These are phyloP conservation scores for Pyrenophora graminea DNA, from an alignment of 2,329 filamentous ascomycete species.

Conservation along the genomic window DNA sequence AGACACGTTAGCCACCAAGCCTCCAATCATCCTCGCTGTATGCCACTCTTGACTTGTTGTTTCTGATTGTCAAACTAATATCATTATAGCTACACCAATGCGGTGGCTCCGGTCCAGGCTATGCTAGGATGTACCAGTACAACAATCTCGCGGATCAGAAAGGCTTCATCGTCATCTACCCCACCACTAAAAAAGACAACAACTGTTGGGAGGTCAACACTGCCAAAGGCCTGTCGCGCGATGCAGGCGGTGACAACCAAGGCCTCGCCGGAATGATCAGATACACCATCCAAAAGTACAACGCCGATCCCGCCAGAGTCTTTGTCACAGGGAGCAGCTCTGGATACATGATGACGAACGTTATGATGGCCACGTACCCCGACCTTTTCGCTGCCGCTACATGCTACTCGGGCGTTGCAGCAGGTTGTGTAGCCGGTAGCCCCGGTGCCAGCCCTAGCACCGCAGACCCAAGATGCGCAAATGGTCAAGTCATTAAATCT, in stretches of 20 bases:
- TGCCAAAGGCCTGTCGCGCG: slow-evolving; percentile 57
- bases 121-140: slow-evolving; percentile 22
- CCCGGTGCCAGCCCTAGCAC: slow-evolving; percentile 24
- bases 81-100: slow-evolving; percentile 31
- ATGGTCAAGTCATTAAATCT: slow-evolving; percentile 23
- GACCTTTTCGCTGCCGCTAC: slow-evolving; percentile 34
- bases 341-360: slow-evolving; percentile 42
- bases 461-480: slow-evolving; percentile 27
- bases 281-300: slow-evolving; percentile 58
- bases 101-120: slow-evolving; percentile 45
- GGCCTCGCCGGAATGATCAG: slow-evolving; percentile 63
- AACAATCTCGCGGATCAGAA: slow-evolving; percentile 54
- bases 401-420: slow-evolving; percentile 34
- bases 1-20: slow-evolving; percentile 48
- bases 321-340: slow-evolving; percentile 34
- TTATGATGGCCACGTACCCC: slow-evolving; percentile 35
- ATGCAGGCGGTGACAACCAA: slow-evolving; percentile 60
- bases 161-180: slow-evolving; percentile 65
- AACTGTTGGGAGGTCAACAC: slow-evolving; percentile 65
- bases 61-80: neutral
- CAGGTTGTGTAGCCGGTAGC: slow-evolving; percentile 50
- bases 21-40: slow-evolving; percentile 58
- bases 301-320: slow-evolving; percentile 56
- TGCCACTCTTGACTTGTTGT: slow-evolving; percentile 43
- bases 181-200: slow-evolving; percentile 54